phyloP scores from a whole-genome alignment of 345 rosid genomes.

The Passiflora organensis region DNA sequence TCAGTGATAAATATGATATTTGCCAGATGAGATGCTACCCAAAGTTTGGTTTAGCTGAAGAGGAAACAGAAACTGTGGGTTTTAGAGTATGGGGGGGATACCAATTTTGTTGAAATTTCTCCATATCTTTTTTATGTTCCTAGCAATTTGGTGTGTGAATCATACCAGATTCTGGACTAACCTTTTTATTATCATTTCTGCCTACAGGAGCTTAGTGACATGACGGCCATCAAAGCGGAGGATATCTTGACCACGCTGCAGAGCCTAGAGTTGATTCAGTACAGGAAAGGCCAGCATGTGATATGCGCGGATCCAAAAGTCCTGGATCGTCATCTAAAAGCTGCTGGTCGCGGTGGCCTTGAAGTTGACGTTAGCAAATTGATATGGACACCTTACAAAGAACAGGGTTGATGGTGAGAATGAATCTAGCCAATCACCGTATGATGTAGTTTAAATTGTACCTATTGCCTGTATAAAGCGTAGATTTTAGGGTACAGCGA shows the following conservation, averaged over 20 bases:
- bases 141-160: too few species aligned
- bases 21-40: too few species aligned
- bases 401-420: constrained; percentile 51
- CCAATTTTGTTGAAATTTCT: too few species aligned
- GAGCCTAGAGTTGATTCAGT: constrained; percentile 92
- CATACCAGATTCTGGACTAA: not conserved
- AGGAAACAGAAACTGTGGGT: too few species aligned
- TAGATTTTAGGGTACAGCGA: constrained; percentile 21
- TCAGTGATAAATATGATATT: too few species aligned
- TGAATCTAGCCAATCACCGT: not conserved
- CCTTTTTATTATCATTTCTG: not conserved
- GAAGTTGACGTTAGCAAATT: constrained; percentile 93
- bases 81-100: too few species aligned
- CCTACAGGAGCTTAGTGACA: constrained; percentile 94
- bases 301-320: constrained; percentile 98
- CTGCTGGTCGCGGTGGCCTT: constrained; percentile 96
- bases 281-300: constrained; percentile 97
- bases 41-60: too few species aligned
- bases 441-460: not conserved
- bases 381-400: constrained; percentile 99
- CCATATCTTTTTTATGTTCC: too few species aligned
- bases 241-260: constrained; percentile 91
- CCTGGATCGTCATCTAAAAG: constrained; percentile 93
- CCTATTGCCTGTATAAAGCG: constrained; percentile 15
- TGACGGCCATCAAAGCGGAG: constrained; percentile 97